Evolutionary conservation across 2,329 filamentous ascomycete genomes (phyloP).

Genomic region (Ophiostoma sp.): DNA sequence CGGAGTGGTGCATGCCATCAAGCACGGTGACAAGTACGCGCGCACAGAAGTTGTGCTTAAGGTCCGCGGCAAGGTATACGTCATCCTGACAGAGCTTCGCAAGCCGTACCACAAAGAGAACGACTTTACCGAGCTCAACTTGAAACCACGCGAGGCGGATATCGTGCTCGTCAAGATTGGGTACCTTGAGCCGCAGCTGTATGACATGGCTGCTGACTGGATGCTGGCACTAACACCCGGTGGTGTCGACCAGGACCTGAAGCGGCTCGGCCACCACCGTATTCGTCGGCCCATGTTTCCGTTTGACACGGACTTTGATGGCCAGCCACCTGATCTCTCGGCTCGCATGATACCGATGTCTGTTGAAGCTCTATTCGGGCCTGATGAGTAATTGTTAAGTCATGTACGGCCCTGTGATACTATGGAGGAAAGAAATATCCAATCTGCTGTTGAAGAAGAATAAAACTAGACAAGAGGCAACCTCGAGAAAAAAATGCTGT

Average conservation of each 20-base stretch:
- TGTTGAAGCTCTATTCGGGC: constrained; percentile 21
- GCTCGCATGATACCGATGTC: constrained; percentile 29
- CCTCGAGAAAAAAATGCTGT: no score
- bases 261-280: constrained; percentile 43
- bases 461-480: no score
- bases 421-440: no score
- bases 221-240: constrained; percentile 50
- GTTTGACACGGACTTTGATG: constrained; percentile 26
- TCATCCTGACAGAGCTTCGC: constrained; percentile 47
- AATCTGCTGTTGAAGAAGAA: no score
- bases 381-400: constrained; percentile 20
- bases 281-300: constrained; percentile 45
- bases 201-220: constrained; percentile 50
- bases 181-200: constrained; percentile 50
- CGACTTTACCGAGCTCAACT: constrained; percentile 46
- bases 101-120: constrained; percentile 50
- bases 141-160: constrained; percentile 42
- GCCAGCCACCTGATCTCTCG: constrained; percentile 26
- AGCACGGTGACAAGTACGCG: constrained; percentile 45
- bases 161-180: constrained; percentile 53
- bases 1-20: constrained; percentile 45
- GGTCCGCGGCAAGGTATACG: constrained; percentile 40
- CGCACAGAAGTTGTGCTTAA: constrained; percentile 45
- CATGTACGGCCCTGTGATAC: no score
- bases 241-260: constrained; percentile 49